Percentiles rank a stretch among this genome's conserved stretches.
phyloP scores from a whole-genome alignment of 305 asterid species.

The Euphrasia arctica region DNA sequence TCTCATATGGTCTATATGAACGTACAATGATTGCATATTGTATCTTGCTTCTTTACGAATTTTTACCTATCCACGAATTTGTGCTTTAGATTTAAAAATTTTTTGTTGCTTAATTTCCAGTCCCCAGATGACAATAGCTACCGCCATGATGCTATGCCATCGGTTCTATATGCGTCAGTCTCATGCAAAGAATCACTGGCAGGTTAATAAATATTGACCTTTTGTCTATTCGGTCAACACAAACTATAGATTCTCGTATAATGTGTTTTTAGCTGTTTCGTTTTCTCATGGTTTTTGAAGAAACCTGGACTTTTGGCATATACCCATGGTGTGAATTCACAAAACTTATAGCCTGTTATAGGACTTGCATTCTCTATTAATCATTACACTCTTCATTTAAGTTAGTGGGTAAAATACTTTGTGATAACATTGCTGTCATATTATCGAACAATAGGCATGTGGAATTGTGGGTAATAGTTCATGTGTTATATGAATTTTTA shows the following conservation, averaged over 20 bases:
- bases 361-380: no score
- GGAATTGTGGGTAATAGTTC: conserved; percentile 3
- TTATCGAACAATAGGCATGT: conserved; percentile 4
- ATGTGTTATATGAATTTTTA: not conserved
- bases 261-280: conserved; percentile 14
- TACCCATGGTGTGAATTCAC: no score
- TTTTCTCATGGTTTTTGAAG: not conserved
- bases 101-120: conserved; percentile 37
- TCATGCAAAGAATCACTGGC: conserved; percentile 62
- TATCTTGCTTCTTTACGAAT: not conserved
- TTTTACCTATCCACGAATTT: not conserved
- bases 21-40: not conserved
- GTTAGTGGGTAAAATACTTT: no score
- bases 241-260: conserved; percentile 10
- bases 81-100: conserved; percentile 21
- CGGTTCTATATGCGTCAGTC: conserved; percentile 65
- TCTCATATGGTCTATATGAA: not conserved
- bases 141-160: conserved; percentile 56
- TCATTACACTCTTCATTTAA: no score
- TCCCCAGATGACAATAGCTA: conserved; percentile 62
- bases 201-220: conserved; percentile 36
- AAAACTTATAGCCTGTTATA: no score
- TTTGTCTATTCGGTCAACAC: conserved; percentile 6
- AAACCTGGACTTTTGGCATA: not conserved
- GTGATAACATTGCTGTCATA: conserved; percentile 3